These are phyloP conservation scores for Picea glauca DNA, from an alignment of 75 land plant species.

Conservation along the genomic window DNA sequence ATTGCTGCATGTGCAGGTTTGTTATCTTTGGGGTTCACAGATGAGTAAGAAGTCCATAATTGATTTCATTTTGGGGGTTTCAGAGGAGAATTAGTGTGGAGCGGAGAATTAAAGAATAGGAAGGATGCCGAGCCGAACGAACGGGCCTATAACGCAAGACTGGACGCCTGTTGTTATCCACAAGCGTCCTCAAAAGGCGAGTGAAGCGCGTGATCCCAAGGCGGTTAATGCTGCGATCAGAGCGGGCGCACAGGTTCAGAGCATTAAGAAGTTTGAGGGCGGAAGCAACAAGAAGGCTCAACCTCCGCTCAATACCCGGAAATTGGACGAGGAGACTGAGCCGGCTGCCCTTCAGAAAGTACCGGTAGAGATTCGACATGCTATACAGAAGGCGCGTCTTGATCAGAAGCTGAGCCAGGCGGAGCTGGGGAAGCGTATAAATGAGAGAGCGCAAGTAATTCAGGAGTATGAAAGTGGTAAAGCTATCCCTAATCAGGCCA, in stretches of 20 bases:
- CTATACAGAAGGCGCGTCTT: conserved; percentile 62
- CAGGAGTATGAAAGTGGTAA: conserved; percentile 86
- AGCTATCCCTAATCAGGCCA: conserved; percentile 74
- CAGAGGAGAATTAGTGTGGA: not conserved
- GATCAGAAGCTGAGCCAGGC: conserved; percentile 83
- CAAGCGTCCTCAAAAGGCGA: conserved; percentile 41
- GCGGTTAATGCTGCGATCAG: conserved; percentile 63
- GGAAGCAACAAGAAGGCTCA: conserved; percentile 62
- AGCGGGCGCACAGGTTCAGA: conserved; percentile 53
- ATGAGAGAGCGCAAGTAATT: conserved; percentile 75
- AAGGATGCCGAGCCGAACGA: conserved; percentile 44
- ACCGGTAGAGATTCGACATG: conserved; percentile 41
- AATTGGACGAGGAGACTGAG: conserved; percentile 65
- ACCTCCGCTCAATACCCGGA: conserved; percentile 48
- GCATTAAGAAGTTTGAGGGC: conserved; percentile 49
- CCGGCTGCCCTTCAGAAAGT: conserved; percentile 49
- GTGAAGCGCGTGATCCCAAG: conserved; percentile 60
- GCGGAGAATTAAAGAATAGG: not conserved
- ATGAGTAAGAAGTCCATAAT: not conserved
- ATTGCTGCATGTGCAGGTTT: not conserved
- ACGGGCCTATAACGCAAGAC: conserved; percentile 58
- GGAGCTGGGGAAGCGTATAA: conserved; percentile 71
- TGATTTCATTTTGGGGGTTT: not conserved
- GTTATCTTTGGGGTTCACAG: not conserved
- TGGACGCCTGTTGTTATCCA: conserved; percentile 74